Base-by-base conservation (phyloP, 2,329 filamentous ascomycete species). In the Coccinonectria pachysandricola region DNA sequence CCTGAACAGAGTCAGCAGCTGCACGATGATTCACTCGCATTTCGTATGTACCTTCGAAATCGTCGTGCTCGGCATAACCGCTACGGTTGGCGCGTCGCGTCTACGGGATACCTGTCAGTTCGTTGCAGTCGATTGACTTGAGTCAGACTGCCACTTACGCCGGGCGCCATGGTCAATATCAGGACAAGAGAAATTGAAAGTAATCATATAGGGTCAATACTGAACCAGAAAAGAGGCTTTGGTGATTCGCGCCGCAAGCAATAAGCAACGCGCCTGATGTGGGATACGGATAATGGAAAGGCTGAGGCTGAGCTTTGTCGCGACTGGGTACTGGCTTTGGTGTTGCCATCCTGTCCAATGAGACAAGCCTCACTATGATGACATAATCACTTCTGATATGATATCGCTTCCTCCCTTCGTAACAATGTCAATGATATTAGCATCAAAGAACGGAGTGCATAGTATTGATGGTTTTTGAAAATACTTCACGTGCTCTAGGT, bases 31-130 rank as follows among this genome's bases (percentile, higher is more conserved):
- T 8, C n/a, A n/a, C n/a, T n/a, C n/a, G n/a, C n/a, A n/a, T 16
- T 12, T 13, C 19, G 18, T 30, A 24, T 42, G 32, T 50, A 68
- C 64, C 69, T 55, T 75, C 71, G 30, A 75, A 74, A 36, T 74
- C 70, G 45, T 75, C 71, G 42, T 73, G 70, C 38, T 75, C 71
- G 19, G 65, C 60, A 37, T 69, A 72, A 26, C 62, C 66, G 37
- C 64, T 56, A 31, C 71, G 64, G 35, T 66, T 67, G 36, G 69
- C 68, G 37, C 71, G 67, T 49, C 71, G 60, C 27, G 70, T 74
- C 56, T 71, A 50, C 21, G 39, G 17, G 10, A 7, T 7, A 19
- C 19, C 28, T 23, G 33, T 40, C 19, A 40, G 42, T 43, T 30
- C 37, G 39, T 39, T 13, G 12, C 29, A 26, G 27, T 12, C 27